These are phyloP conservation scores for Talaromyces sp. DNA, from an alignment of 2,329 filamentous ascomycete genomes.

Conservation along the genomic window DNA sequence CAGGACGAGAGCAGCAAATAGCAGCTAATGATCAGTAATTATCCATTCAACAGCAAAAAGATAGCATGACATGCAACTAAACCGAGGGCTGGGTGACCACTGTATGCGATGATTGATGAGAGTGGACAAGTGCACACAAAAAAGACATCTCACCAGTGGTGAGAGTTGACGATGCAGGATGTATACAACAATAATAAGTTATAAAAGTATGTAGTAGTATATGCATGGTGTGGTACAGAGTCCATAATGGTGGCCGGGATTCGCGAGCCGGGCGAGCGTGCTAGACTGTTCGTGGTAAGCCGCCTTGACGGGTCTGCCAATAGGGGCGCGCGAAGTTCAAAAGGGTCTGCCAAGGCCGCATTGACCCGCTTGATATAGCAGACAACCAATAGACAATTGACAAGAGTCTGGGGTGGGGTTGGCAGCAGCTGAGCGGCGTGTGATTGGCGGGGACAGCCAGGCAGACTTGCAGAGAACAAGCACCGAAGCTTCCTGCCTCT, in stretches of 20 bases:
- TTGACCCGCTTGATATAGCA: not conserved
- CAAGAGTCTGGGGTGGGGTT: not conserved
- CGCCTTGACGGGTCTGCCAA: too few relatives aligned
- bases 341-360: not conserved
- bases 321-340: too few relatives aligned
- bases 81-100: not conserved
- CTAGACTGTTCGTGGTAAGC: not conserved
- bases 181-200: not conserved
- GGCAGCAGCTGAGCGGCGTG: not conserved
- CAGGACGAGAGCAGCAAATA: not conserved
- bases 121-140: too few relatives aligned
- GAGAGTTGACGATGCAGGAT: not conserved
- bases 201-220: not conserved
- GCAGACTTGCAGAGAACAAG: not conserved
- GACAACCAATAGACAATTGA: not conserved
- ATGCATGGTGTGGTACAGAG: too few relatives aligned
- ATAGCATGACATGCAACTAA: not conserved
- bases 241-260: not conserved
- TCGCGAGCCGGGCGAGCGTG: not conserved
- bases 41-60: not conserved
- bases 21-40: not conserved
- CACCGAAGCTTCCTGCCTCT: not conserved
- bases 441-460: not conserved
- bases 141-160: not conserved
- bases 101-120: not conserved